These are phyloP conservation scores for Saccharomyces kudriavzevii DNA, from an alignment of 805 yeast species.

Conservation along the genomic window DNA sequence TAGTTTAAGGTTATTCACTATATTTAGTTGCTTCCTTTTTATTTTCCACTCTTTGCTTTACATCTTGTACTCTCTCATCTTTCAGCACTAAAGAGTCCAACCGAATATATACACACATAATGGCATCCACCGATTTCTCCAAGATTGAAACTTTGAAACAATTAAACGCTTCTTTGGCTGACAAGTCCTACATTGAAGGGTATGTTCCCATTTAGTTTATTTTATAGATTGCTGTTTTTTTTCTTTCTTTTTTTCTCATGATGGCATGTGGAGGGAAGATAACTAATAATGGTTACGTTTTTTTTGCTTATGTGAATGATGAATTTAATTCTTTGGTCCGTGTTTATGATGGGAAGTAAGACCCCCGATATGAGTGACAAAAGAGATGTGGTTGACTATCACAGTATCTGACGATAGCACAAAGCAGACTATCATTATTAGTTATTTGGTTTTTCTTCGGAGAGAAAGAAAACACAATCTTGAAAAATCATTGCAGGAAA, in stretches of 20 bases:
- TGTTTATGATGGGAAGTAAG: slow-evolving; percentile 87
- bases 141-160: slow-evolving; percentile 64
- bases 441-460: not conserved
- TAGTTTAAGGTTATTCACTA: not conserved
- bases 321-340: slow-evolving; percentile 75
- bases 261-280: not conserved
- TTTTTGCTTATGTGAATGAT: slow-evolving; percentile 37
- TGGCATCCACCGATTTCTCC: slow-evolving; percentile 78
- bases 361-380: slow-evolving; percentile 93
- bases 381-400: slow-evolving; percentile 32
- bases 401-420: slow-evolving; percentile 32
- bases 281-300: not conserved
- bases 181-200: slow-evolving; percentile 94
- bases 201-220: slow-evolving; percentile 41
- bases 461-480: not conserved
- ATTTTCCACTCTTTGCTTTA: not conserved
- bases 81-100: not conserved
- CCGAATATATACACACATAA: slow-evolving; percentile 24
- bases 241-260: not conserved
- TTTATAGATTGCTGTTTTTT: slow-evolving; percentile 3
- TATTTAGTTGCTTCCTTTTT: not conserved
- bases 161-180: slow-evolving; percentile 80
- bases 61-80: not conserved
- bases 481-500: not conserved
- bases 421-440: not conserved